Evolutionary conservation across 1,139 yeast species (phyloP).

Genomic region (Protomyces macrosporus): DNA sequence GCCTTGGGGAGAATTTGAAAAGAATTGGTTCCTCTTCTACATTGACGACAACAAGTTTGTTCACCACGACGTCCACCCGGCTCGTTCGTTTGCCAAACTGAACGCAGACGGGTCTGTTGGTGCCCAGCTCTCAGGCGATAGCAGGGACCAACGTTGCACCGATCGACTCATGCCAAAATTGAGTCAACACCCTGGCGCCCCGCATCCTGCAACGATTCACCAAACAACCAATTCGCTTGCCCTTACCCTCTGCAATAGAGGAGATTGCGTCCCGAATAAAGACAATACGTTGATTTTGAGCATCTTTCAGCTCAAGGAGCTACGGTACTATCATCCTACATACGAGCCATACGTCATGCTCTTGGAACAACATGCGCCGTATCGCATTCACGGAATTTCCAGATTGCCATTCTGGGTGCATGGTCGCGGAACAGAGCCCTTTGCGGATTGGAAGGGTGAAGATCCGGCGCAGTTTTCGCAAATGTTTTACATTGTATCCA

Average conservation of each 20-base stretch:
- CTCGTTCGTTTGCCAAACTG: slow-evolving; percentile 11
- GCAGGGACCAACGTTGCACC: slow-evolving; percentile 4
- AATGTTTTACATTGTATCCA: slow-evolving; percentile 15
- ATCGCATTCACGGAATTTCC: slow-evolving; percentile 1
- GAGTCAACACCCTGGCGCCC: neutral
- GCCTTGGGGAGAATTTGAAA: slow-evolving; percentile 7
- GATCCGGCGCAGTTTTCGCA: slow-evolving; percentile 1
- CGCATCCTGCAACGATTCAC: slow-evolving; percentile 5
- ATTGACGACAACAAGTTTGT: slow-evolving; percentile 3
- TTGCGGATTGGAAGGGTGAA: neutral
- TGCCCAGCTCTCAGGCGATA: neutral
- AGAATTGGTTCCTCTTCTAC: slow-evolving; percentile 20
- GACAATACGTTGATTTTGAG: slow-evolving; percentile 13
- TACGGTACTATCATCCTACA: slow-evolving; percentile 11
- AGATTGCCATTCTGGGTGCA: slow-evolving; percentile 19
- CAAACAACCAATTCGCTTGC: slow-evolving; percentile 21
- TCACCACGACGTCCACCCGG: slow-evolving; percentile 11
- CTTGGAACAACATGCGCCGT: slow-evolving; percentile 6
- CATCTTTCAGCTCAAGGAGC: slow-evolving; percentile 18
- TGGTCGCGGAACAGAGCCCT: slow-evolving; percentile 14
- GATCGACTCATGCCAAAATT: neutral
- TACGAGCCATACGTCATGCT: slow-evolving; percentile 21
- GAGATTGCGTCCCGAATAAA: slow-evolving; percentile 2
- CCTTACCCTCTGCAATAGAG: slow-evolving; percentile 15
- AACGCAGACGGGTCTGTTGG: slow-evolving; percentile 17